Evolutionary conservation across 495 filamentous ascomycete genomes (phyloP).

Genomic region (Penicillium verhagenii): DNA sequence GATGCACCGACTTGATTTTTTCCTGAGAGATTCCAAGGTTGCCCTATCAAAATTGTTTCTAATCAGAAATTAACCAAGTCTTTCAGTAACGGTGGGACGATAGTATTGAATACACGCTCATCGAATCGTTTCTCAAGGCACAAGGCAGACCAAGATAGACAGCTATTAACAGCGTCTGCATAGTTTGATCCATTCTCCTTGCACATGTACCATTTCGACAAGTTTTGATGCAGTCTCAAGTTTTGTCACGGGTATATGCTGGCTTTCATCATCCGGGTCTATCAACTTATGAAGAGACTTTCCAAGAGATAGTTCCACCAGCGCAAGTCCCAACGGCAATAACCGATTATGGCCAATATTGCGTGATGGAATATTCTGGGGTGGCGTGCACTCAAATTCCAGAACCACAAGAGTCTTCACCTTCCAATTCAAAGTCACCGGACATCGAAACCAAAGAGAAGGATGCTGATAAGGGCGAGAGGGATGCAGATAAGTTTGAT

Average conservation of each 20-base stretch:
- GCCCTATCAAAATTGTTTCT: too few species aligned
- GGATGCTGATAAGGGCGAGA: too few species aligned
- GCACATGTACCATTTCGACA: constrained; percentile 25
- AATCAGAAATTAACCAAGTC: constrained; percentile 14
- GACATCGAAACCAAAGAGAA: too few species aligned
- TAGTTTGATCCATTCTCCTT: constrained; percentile 31
- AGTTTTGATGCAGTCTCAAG: constrained; percentile 23
- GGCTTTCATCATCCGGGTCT: constrained; percentile 17
- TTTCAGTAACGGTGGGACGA: constrained; percentile 19
- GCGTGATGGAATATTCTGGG: too few species aligned
- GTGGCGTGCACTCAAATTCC: too few species aligned
- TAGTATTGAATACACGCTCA: constrained; percentile 12
- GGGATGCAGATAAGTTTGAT: too few species aligned
- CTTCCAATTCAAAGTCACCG: too few species aligned
- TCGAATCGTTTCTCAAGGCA: constrained; percentile 10
- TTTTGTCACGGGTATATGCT: constrained; percentile 17
- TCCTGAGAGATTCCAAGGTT: too few species aligned
- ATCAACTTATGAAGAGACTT: constrained; percentile 18
- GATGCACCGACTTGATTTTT: not conserved
- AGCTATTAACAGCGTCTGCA: constrained; percentile 33
- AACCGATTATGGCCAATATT: constrained; percentile 19
- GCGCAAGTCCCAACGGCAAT: constrained; percentile 29
- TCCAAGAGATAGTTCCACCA: constrained; percentile 42
- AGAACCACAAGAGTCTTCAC: too few species aligned
- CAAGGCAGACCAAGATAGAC: constrained; percentile 25